phyloP scores from a whole-genome alignment of 2,329 filamentous ascomycete genomes.

The Penicillium nordicum region DNA sequence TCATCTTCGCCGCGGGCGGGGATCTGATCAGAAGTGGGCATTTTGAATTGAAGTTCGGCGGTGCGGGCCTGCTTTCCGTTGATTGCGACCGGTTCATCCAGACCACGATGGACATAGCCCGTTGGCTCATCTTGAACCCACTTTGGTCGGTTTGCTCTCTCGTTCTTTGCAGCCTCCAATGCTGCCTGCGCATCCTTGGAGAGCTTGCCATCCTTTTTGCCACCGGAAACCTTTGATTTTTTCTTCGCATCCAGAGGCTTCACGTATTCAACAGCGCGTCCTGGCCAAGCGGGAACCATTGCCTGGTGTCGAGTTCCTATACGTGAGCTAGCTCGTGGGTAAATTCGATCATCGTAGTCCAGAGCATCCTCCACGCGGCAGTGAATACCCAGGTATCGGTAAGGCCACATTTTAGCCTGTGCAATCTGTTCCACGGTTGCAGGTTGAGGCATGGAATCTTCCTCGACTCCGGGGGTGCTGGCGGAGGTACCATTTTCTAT shows the following conservation, averaged over 20 bases:
- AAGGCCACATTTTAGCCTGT: constrained; percentile 92
- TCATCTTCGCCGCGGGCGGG: constrained; percentile 46
- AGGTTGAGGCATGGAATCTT: constrained; percentile 54
- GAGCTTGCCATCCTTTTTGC: constrained; percentile 69
- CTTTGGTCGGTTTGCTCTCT: constrained; percentile 77
- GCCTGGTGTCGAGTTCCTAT: constrained; percentile 90
- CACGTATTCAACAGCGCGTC: constrained; percentile 81
- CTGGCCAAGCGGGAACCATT: constrained; percentile 78
- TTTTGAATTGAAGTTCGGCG: constrained; percentile 72
- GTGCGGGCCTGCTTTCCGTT: constrained; percentile 72
- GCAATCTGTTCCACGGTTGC: constrained; percentile 84
- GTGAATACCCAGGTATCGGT: constrained; percentile 91
- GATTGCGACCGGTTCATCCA: constrained; percentile 62
- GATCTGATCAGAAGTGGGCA: constrained; percentile 56
- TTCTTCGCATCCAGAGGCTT: constrained; percentile 85
- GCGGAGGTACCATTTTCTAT: constrained; percentile 56
- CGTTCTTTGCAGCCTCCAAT: constrained; percentile 75
- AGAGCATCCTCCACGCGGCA: constrained; percentile 92
- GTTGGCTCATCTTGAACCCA: constrained; percentile 90
- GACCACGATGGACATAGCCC: constrained; percentile 80
- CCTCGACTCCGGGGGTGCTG: constrained; percentile 60
- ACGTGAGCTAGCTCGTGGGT: constrained; percentile 89
- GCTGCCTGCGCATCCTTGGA: constrained; percentile 75
- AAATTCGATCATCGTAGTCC: constrained; percentile 96
- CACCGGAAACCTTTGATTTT: constrained; percentile 59